These are phyloP conservation scores for Amniculicola lignicola DNA, from an alignment of 495 filamentous ascomycete species.

Conservation along the genomic window DNA sequence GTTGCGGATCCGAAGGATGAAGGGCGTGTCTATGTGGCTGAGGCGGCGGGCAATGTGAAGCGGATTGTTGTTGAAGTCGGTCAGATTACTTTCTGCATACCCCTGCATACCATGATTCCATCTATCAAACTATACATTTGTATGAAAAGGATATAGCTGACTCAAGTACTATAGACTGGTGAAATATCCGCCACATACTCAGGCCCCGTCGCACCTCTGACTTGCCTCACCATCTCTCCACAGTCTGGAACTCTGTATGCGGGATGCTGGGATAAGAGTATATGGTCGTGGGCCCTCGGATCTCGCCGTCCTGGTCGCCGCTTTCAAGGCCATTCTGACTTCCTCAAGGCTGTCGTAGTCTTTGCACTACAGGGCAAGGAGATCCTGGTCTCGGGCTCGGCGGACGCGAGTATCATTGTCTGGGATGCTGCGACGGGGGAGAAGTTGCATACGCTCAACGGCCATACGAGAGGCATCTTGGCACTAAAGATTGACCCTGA, in stretches of 20 bases:
- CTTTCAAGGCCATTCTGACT: slow-evolving; percentile 82
- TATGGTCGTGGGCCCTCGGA: slow-evolving; percentile 75
- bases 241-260: slow-evolving; percentile 61
- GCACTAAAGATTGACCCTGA: slow-evolving; percentile 69
- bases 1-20: slow-evolving; percentile 61
- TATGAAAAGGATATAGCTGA: neutral
- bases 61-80: slow-evolving; percentile 73
- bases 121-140: neutral
- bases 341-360: slow-evolving; percentile 72
- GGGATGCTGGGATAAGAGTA: slow-evolving; percentile 87
- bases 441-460: slow-evolving; percentile 69
- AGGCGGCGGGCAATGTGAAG: slow-evolving; percentile 74
- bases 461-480: slow-evolving; percentile 74
- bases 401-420: slow-evolving; percentile 80
- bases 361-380: slow-evolving; percentile 51
- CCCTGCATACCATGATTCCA: too few species aligned
- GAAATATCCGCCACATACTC: slow-evolving; percentile 53
- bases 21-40: slow-evolving; percentile 70
- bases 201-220: slow-evolving; percentile 75
- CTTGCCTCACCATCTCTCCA: slow-evolving; percentile 68
- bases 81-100: slow-evolving; percentile 47
- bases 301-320: slow-evolving; percentile 51
- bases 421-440: slow-evolving; percentile 69
- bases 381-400: slow-evolving; percentile 76
- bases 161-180: slow-evolving; percentile 21